phyloP scores from a whole-genome alignment of 1,284 basidiomycete species.

The Microbotryum saponariae region DNA sequence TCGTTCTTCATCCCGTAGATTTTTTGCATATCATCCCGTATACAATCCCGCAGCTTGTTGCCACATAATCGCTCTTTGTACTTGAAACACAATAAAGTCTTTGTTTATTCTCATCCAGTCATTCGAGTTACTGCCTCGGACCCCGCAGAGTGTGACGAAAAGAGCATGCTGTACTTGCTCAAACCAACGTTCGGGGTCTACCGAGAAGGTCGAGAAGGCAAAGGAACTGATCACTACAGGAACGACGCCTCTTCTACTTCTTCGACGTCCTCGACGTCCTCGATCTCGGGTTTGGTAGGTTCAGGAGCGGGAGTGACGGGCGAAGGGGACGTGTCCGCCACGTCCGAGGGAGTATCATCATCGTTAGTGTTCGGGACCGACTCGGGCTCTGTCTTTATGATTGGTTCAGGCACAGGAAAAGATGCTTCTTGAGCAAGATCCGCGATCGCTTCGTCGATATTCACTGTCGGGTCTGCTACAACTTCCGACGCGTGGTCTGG shows the following conservation, averaged over 20 bases:
- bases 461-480: neutral
- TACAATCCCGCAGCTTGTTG: too few species aligned
- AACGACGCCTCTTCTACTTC: conserved; percentile 1
- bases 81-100: too few species aligned
- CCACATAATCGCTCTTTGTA: too few species aligned
- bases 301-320: neutral
- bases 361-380: neutral
- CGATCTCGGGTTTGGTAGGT: neutral
- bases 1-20: too few species aligned
- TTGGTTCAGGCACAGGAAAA: neutral
- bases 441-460: neutral
- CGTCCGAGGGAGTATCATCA: neutral
- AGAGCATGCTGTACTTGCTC: too few species aligned
- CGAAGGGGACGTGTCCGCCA: neutral
- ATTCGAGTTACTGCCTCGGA: too few species aligned
- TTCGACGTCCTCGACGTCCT: neutral
- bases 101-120: too few species aligned
- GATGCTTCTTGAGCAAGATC: neutral
- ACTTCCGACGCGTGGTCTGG: neutral
- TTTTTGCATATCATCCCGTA: too few species aligned
- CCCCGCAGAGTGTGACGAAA: too few species aligned
- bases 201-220: too few species aligned
- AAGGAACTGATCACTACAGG: neutral
- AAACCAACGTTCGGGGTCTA: too few species aligned
- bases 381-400: neutral